These are phyloP conservation scores for Solanum bulbocastanum DNA, from an alignment of 257 asterid species.

Conservation along the genomic window DNA sequence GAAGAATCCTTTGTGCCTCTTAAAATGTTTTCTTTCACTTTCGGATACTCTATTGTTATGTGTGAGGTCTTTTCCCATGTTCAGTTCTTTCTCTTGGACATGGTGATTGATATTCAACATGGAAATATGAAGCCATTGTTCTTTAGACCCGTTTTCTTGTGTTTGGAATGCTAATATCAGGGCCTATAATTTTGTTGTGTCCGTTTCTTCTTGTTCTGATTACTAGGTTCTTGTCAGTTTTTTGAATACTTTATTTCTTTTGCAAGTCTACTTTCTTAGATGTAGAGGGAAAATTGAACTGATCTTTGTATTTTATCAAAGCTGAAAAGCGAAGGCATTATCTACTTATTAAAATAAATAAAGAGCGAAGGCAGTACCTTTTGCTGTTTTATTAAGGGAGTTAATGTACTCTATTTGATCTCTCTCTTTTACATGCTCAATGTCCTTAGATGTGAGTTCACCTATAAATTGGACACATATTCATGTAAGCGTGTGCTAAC, in stretches of 20 bases:
- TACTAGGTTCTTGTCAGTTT: not conserved
- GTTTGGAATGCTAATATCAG: not conserved
- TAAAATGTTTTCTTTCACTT: not conserved
- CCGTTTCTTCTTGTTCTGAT: not conserved
- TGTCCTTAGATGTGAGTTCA: not conserved
- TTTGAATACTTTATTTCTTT: not conserved
- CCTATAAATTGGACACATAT: not conserved
- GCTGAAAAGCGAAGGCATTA: not conserved
- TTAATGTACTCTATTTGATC: not conserved
- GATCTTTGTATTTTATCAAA: not conserved
- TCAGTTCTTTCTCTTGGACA: not conserved
- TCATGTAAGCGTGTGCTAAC: not conserved
- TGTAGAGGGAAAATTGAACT: not conserved
- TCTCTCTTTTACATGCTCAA: not conserved
- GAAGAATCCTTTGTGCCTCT: not conserved
- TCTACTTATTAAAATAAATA: not conserved
- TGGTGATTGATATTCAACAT: not conserved
- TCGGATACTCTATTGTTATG: not conserved
- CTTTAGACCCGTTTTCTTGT: not conserved
- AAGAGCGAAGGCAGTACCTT: not conserved
- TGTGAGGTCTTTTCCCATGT: not conserved
- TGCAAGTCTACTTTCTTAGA: not conserved
- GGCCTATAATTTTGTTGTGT: not conserved
- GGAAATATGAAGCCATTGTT: not conserved
- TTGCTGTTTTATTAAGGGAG: not conserved